Conservation (phyloP, 2,329 filamentous ascomycete genomes). For the Alternaria solani region DNA sequence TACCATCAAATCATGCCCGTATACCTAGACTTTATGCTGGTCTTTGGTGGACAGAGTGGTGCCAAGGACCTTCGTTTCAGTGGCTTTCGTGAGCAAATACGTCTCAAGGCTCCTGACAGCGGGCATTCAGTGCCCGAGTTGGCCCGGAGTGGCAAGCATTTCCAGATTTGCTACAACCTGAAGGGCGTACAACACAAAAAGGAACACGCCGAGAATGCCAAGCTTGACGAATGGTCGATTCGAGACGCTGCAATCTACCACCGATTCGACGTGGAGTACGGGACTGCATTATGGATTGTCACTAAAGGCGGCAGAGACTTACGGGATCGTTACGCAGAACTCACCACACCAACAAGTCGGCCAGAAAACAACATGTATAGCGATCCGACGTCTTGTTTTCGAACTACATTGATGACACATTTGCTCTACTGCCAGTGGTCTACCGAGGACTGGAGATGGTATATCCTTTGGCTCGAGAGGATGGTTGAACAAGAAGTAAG, state of each 20-base stretch:
- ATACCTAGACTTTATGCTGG: conserved; percentile 52
- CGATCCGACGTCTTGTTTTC: conserved; percentile 45
- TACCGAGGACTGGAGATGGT: conserved; percentile 54
- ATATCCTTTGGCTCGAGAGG: conserved; percentile 53
- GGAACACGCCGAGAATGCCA: conserved; percentile 13
- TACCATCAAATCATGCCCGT: conserved; percentile 54
- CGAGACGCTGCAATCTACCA: conserved; percentile 53
- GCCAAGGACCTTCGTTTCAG: conserved; percentile 47
- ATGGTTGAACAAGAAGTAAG: conserved; percentile 43
- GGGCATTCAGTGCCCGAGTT: conserved; percentile 28
- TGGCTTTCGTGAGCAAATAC: conserved; percentile 48
- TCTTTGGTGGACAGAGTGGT: conserved; percentile 47
- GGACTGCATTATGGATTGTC: conserved; percentile 54
- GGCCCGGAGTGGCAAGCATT: conserved; percentile 47
- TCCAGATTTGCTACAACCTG: conserved; percentile 51
- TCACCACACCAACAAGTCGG: conserved; percentile 42
- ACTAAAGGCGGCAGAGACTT: conserved; percentile 46
- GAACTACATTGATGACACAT: conserved; percentile 50
- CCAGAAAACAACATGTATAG: conserved; percentile 46
- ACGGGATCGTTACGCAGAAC: conserved; percentile 32
- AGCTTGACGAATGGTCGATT: conserved; percentile 46
- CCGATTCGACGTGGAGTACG: conserved; percentile 49
- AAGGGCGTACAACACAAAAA: conserved; percentile 34
- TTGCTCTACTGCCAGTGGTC: conserved; percentile 53
- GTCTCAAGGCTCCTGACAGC: conserved; percentile 22